These are phyloP conservation scores for Choiromyces venosus DNA, from an alignment of 495 filamentous ascomycete species.

Conservation along the genomic window DNA sequence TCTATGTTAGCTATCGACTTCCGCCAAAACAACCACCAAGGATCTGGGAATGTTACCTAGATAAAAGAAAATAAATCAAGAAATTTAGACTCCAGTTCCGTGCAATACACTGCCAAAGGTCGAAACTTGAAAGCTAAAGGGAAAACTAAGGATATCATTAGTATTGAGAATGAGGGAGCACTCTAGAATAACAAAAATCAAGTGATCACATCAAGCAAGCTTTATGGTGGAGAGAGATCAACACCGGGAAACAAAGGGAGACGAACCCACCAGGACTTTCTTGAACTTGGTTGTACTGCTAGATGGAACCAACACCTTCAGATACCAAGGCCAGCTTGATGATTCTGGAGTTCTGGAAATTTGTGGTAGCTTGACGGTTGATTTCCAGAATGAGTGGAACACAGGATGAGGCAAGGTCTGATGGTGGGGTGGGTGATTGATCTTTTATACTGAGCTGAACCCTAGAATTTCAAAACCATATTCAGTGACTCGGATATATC, in stretches of 20 bases:
- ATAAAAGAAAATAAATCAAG: background rate
- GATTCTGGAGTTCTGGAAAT: background rate
- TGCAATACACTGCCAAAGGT: background rate
- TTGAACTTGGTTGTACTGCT: background rate
- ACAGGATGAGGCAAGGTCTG: too few species aligned
- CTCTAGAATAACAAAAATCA: background rate
- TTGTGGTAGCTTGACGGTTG: background rate
- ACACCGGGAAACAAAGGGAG: background rate
- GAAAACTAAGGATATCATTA: background rate
- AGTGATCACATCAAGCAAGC: too few species aligned
- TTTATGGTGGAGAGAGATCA: too few species aligned
- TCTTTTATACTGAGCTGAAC: background rate
- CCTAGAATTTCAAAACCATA: background rate
- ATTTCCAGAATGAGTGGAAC: too few species aligned
- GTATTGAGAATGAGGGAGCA: background rate
- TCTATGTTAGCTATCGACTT: background rate
- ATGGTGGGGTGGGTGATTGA: background rate
- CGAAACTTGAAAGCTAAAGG: background rate
- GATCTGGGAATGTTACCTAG: background rate
- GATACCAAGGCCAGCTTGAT: background rate
- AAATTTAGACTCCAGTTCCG: background rate
- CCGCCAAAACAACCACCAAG: too few species aligned
- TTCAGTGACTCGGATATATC: background rate
- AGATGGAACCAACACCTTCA: background rate
- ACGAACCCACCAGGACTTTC: background rate